Evolutionary conservation across 176 grass and related monocot genomes (phyloP).

Genomic region (Eragrostis curvula): DNA sequence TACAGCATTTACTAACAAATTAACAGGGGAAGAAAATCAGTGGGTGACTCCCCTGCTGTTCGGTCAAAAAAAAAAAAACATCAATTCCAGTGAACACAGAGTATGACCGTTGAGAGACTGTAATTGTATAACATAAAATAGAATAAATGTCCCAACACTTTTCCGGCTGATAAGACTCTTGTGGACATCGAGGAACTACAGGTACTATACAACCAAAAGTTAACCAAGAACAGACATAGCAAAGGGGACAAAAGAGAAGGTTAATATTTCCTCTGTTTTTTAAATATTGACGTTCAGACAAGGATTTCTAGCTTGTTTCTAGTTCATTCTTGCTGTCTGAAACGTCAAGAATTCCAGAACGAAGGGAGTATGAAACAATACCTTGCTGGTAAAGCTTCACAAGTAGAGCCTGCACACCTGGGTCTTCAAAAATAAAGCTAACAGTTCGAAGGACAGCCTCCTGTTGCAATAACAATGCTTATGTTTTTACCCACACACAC

Average conservation of each 20-base stretch:
- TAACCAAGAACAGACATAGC: neutral
- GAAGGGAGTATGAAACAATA: constrained; percentile 41
- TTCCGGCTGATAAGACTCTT: constrained; percentile 11
- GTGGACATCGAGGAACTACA: neutral
- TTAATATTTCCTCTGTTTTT: no score
- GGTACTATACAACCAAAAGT: constrained; percentile 30
- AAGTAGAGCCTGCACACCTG: constrained; percentile 91
- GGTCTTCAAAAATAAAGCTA: constrained; percentile 95
- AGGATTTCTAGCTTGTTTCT: no score
- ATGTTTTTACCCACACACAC: constrained; percentile 29
- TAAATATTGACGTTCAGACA: no score
- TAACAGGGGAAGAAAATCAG: neutral
- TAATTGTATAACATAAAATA: constrained; percentile 18
- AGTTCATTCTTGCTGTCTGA: no score
- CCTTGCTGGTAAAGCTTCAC: constrained; percentile 95
- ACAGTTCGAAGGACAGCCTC: constrained; percentile 90
- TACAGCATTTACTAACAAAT: no score
- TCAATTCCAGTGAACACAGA: neutral
- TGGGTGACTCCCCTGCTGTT: neutral
- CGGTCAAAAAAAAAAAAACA: neutral
- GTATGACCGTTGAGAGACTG: neutral
- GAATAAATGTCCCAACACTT: neutral
- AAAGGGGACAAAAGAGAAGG: neutral
- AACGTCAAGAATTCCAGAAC: constrained; percentile 1
- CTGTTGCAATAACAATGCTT: constrained; percentile 54